Base-by-base conservation (phyloP, 257 asterid genomes). In the Parsonsia alboflavescens region DNA sequence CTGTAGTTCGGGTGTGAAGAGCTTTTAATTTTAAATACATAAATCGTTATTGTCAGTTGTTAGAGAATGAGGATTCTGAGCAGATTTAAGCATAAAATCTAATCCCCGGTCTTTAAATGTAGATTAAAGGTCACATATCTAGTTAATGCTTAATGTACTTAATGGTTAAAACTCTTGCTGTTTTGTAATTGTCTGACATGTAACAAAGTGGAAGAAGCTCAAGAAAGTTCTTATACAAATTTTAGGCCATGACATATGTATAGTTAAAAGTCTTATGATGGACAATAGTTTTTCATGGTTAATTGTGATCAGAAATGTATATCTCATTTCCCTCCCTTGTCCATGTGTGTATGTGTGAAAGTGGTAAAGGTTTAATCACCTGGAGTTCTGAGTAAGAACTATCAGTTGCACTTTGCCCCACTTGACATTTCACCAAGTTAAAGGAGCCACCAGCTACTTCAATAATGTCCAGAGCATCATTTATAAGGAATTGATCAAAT, bases 391-490 rank as follows among this genome's bases (percentile, higher is more conserved):
- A 92, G 84, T 90, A 92, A 50, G 99, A 92, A 84, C 59, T 77
- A 19, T 83, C 91, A 52, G 68, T 73, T 42, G 97, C 76, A 78
- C 89, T 90, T 85, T 95, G 96, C 68, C 99, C 97, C 13, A 95
- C 97, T 75, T 92, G 97, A 73, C 93, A 95, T 88, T 92, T 95
- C 77, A 86, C 96, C 86, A 92, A 77, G 79, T 89, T 97, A 85
- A 95, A 95, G 80, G 98, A 92, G 67, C 97, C 98, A 71, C 98
- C 96, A 21, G 99, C 97, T 41, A 92, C 96, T 87, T 95, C 99
- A 72, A 95, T 95, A 77, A 89, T 87, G 86, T 95, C 98, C 86
- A 95, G 82, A 9, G 98, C 99, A 79, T 92, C 96, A 5, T 95
- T 95, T 80, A 95, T 92, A 30, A 95, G 88, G 84, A 90, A 92